Percentiles rank a stretch among this genome's conserved stretches.
Evolutionary conservation across 73 alveolate species (phyloP).

Genomic region (Tetrahymena elliotti): DNA sequence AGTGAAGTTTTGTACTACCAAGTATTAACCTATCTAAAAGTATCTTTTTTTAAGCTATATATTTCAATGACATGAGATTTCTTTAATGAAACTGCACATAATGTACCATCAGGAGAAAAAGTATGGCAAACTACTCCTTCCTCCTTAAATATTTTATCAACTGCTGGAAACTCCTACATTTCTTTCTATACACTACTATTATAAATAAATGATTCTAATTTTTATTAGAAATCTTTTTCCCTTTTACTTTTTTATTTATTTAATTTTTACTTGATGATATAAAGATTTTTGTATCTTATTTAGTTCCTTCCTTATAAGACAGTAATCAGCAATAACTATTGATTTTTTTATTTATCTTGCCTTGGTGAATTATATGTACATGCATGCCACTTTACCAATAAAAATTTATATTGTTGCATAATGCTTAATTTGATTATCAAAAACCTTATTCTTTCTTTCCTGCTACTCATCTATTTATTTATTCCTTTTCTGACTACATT

Average conservation of each 20-base stretch:
- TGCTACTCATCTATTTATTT: neutral
- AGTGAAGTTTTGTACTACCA: slow-evolving; percentile 1
- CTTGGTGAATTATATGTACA: neutral
- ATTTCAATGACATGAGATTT: slow-evolving; percentile 8
- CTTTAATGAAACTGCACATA: slow-evolving; percentile 25
- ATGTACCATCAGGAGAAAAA: slow-evolving; percentile 34
- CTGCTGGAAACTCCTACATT: neutral
- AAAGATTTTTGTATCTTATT: neutral
- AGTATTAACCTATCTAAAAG: slow-evolving; percentile 1
- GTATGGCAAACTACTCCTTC: slow-evolving; percentile 17
- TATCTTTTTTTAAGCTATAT: slow-evolving; percentile 5
- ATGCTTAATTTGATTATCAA: neutral
- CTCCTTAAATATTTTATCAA: slow-evolving; percentile 2
- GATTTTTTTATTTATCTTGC: neutral
- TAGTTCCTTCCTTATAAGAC: neutral
- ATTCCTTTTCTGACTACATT: neutral
- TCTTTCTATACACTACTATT: neutral
- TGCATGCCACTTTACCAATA: neutral
- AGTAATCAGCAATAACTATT: neutral
- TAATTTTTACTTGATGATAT: neutral
- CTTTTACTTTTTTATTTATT: neutral
- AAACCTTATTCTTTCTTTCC: neutral
- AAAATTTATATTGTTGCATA: neutral
- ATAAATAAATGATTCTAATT: neutral
- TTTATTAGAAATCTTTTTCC: neutral